A percentile compares a stretch with the other conserved stretches of the same genome.
phyloP scores from a whole-genome alignment of 306 rosid species.

The Prunus kanzakura region DNA sequence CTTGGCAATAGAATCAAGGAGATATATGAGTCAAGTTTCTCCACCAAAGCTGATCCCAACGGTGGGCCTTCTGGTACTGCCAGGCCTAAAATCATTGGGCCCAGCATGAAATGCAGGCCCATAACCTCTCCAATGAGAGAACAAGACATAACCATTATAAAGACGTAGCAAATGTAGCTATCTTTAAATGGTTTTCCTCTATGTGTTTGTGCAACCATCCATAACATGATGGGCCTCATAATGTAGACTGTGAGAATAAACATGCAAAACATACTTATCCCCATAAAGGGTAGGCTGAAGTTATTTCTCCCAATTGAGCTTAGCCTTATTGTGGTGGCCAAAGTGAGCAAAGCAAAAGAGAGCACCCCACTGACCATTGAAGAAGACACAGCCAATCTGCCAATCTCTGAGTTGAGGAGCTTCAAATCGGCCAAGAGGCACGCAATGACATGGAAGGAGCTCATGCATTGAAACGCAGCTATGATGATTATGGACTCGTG shows the following conservation, averaged over 20 bases:
- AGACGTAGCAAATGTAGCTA: slow-evolving; percentile 13
- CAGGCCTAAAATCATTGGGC: slow-evolving; percentile 53
- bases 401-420: slow-evolving; percentile 63
- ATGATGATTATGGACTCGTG: not conserved
- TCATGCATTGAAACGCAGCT: slow-evolving; percentile 28
- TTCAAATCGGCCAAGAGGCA: slow-evolving; percentile 43
- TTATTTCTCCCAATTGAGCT: not conserved
- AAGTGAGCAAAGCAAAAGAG: not conserved
- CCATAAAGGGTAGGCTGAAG: not conserved
- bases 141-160: slow-evolving; percentile 41
- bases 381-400: slow-evolving; percentile 45
- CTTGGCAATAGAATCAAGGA: slow-evolving; percentile 38
- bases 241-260: slow-evolving; percentile 6
- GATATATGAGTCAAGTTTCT: slow-evolving; percentile 38
- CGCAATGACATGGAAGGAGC: slow-evolving; percentile 43
- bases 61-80: slow-evolving; percentile 68
- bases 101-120: slow-evolving; percentile 43
- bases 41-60: slow-evolving; percentile 49
- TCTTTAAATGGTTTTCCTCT: slow-evolving; percentile 32
- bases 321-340: not conserved
- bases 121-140: slow-evolving; percentile 32
- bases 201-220: slow-evolving; percentile 34
- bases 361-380: slow-evolving; percentile 44
- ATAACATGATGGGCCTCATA: slow-evolving; percentile 40
- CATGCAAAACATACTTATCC: slow-evolving; percentile 6